Percentiles rank a stretch among this genome's conserved stretches.
phyloP scores from a whole-genome alignment of 2,329 filamentous ascomycete genomes.

The Dichotomopilus funicola region DNA sequence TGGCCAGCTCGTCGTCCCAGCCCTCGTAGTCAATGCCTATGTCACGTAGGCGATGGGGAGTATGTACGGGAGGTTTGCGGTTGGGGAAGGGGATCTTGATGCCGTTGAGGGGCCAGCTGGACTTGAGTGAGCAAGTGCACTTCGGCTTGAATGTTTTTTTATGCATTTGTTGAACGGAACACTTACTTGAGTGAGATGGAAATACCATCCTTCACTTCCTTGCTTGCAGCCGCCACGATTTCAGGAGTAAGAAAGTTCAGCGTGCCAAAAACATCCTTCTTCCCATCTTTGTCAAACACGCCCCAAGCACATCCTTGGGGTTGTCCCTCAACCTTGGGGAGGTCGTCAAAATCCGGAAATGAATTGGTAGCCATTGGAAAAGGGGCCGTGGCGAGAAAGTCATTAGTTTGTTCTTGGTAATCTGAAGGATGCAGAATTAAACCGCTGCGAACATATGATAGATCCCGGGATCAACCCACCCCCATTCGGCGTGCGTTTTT shows the following conservation, averaged over 20 bases:
- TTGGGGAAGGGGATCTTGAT: slow-evolving; percentile 32
- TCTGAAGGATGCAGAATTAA: background rate
- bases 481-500: too few species aligned
- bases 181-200: slow-evolving; percentile 48
- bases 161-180: background rate
- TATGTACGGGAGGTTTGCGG: slow-evolving; percentile 33
- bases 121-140: background rate
- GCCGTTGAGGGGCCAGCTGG: slow-evolving; percentile 39
- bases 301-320: slow-evolving; percentile 47
- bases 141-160: background rate
- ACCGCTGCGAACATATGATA: too few species aligned
- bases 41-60: slow-evolving; percentile 30
- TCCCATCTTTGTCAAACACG: slow-evolving; percentile 43
- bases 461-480: too few species aligned
- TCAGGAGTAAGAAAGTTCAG: slow-evolving; percentile 46
- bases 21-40: slow-evolving; percentile 26
- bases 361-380: slow-evolving; percentile 17
- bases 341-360: slow-evolving; percentile 39
- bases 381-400: background rate
- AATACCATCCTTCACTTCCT: slow-evolving; percentile 41
- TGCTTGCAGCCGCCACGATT: slow-evolving; percentile 35
- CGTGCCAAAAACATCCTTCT: slow-evolving; percentile 45
- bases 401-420: background rate
- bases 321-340: slow-evolving; percentile 38
- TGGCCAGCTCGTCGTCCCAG: slow-evolving; percentile 45